These are phyloP conservation scores for Helminthosporium solani DNA, from an alignment of 2,329 filamentous ascomycete genomes.

Conservation along the genomic window DNA sequence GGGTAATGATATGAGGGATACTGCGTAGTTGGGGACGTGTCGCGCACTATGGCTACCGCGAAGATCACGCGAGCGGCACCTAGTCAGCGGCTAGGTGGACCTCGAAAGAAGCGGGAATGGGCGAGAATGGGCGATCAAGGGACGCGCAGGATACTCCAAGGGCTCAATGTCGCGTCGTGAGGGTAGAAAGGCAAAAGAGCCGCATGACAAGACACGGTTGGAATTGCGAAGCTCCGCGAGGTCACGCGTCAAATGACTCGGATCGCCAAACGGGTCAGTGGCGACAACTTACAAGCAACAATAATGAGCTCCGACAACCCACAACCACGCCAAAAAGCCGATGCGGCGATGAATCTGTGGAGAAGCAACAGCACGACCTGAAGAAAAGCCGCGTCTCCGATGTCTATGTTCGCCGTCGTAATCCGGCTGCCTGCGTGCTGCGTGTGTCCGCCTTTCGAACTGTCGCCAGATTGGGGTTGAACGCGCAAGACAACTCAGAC, in stretches of 20 bases:
- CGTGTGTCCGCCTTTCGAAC: too few relatives aligned
- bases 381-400: too few relatives aligned
- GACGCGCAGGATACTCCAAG: constrained; percentile 3
- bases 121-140: not conserved
- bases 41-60: constrained; percentile 5
- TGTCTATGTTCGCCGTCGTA: too few relatives aligned
- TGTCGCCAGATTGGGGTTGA: too few relatives aligned
- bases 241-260: not conserved
- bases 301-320: not conserved
- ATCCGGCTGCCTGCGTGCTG: too few relatives aligned
- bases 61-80: constrained; percentile 18
- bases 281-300: not conserved
- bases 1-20: constrained; percentile 10
- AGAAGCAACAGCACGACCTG: too few relatives aligned
- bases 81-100: constrained; percentile 3
- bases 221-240: not conserved
- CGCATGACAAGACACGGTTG: not conserved
- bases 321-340: not conserved
- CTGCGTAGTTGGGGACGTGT: constrained; percentile 14
- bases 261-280: not conserved
- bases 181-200: not conserved
- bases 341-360: too few relatives aligned
- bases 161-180: constrained; percentile 8
- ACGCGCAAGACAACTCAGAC: too few relatives aligned
- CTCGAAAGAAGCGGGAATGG: not conserved